Evolutionary conservation across 1,284 basidiomycete species (phyloP).

Genomic region (Boletus semigastroideus): DNA sequence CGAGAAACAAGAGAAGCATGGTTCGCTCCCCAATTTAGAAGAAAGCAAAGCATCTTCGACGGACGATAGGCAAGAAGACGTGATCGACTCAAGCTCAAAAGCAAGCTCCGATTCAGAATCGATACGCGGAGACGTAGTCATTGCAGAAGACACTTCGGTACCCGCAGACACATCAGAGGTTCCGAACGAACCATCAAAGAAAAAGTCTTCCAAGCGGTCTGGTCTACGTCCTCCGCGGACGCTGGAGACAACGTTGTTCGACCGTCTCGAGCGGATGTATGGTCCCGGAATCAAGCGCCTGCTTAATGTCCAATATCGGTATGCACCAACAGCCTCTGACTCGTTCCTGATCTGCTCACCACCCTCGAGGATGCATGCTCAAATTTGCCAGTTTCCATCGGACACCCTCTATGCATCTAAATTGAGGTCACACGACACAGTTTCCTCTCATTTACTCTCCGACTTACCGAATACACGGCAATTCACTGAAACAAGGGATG

Average conservation of each 20-base stretch:
- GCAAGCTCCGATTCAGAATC: slow-evolving; percentile 6
- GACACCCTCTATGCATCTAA: slow-evolving; percentile 75
- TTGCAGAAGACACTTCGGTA: slow-evolving; percentile 18
- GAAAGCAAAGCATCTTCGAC: background rate
- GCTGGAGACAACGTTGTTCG: slow-evolving; percentile 89
- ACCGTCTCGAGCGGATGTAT: slow-evolving; percentile 86
- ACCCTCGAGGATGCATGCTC: slow-evolving; percentile 73
- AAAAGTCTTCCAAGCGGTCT: slow-evolving; percentile 20
- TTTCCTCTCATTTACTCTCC: slow-evolving; percentile 67
- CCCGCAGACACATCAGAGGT: slow-evolving; percentile 8
- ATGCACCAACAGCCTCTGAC: slow-evolving; percentile 17
- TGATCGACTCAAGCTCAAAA: slow-evolving; percentile 8
- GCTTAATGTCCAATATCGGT: slow-evolving; percentile 87
- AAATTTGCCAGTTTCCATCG: slow-evolving; percentile 89
- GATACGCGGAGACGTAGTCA: slow-evolving; percentile 21
- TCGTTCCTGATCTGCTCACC: background rate
- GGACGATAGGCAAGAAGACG: slow-evolving; percentile 1
- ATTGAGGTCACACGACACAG: slow-evolving; percentile 71
- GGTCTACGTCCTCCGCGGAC: slow-evolving; percentile 66
- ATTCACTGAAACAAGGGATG: slow-evolving; percentile 50
- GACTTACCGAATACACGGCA: slow-evolving; percentile 60
- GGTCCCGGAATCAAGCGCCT: slow-evolving; percentile 83
- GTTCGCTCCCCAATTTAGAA: background rate
- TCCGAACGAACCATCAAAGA: slow-evolving; percentile 17
- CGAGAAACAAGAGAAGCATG: slow-evolving; percentile 10